Evolutionary conservation across 2,329 filamentous ascomycete species (phyloP), one percentile per base, ranked within the genome.

Genomic region (Colletotrichum brevisporum): DNA sequence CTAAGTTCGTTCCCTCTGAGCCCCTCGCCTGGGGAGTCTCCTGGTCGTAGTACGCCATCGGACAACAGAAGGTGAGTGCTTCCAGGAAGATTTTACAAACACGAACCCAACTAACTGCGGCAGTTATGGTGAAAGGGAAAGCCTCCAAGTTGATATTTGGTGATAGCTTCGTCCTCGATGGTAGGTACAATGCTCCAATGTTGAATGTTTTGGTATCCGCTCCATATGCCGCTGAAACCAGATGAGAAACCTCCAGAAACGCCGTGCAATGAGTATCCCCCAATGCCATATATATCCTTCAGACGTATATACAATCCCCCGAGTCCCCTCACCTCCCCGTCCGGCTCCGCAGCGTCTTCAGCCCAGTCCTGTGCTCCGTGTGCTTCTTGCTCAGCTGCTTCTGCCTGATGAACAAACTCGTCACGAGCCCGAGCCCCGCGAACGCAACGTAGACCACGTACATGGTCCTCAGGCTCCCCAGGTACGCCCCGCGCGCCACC

Each of bases 301-400:
- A 60, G 13, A 43, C 43, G 31, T 47, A 24, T 26, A 18, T 26
- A 45, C 51, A 41, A 41, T 8, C 47, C 4, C 24, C 36, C 18
- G 21, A 6, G 9, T 13, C 15, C 13, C 5, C 18, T 47, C 31
- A 69, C 18, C 48, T 57, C 16, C 62, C 69, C 5, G 66, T 57
- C 18, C 71, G 68, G 51, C 75, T 78, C 51, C 71, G 60, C 56
- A 84, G 75, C 6, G 80, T 80, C 70, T 83, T 78, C 65, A 90
- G 74, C 0, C 88, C 88, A 1, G 88, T 90, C 81, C 88, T 87
- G 75, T 88, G 84, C 77, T 88, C 87, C 43, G 83, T 80, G 67
- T 90, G 88, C 36, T 87, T 81, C 71, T 84, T 86, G 78, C 83
- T 88, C 63, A 90, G 79, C 71, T 80, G 82, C 60, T 80, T 82